Evolutionary conservation across 768 basidiomycete species (phyloP), one percentile per base, ranked within the genome.

Genomic region (Austroboletus eburneus): DNA sequence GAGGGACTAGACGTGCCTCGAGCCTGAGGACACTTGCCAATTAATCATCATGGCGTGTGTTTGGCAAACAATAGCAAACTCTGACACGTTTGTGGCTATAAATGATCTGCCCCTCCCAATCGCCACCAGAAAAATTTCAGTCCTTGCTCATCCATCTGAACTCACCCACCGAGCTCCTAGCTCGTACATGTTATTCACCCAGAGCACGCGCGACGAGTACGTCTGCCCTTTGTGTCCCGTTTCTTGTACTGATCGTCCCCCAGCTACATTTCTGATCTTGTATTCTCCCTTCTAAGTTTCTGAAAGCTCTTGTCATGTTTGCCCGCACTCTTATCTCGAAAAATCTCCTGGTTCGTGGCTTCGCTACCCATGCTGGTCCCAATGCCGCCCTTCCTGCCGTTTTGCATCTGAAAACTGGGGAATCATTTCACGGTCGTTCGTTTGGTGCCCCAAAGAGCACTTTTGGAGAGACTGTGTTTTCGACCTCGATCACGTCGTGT

Each of bases 401-500:
- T 2, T 76, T 99, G 22, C 94, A 97, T 70, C 77, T 99, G 41
- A 93, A 94, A 70, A 84, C 89, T 14, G 96, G 96, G 40, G 86
- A 99, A 69, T 87, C 88, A 8, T 99, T 96, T 78, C 62, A 72
- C 42, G 96, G 96, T 18, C 80, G 80, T 34, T 86, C 87, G 5
- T 99, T 99, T 65, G 96, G 96, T 53, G 83, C 88, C 21, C 82
- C 83, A 36, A 83, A 75, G 59, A 92, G 89, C 61, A 80, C 84
- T 44, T 98, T 80, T 70, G 96, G 96, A 43, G 96, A 99, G 75
- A 96, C 95, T 1, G 96, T 99, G 23, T 99, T 99, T 69, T 95
- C 92, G 13, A 99, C 96, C 25, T 94, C 92, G 35, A 99, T 99
- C 66, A 99, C 96, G 1, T 96, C 93, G 33, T 99, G 93, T 92